phyloP scores from a whole-genome alignment of 2,329 filamentous ascomycete species.

The Stachybotrys chartarum region DNA sequence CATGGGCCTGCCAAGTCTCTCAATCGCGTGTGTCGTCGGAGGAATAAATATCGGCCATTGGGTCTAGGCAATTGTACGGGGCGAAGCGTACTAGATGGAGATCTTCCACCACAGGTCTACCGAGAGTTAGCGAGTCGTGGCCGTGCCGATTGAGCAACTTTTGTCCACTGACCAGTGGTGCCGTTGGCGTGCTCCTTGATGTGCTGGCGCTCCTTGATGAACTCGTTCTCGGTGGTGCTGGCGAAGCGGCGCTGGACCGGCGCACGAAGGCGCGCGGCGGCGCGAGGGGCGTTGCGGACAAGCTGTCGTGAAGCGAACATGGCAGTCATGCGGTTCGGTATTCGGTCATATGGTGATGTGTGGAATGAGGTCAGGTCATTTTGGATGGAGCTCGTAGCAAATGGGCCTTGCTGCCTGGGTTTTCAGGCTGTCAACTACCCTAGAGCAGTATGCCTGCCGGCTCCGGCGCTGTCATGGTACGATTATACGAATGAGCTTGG shows the following conservation, averaged over 20 bases:
- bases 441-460: not conserved
- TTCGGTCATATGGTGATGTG: slow-evolving; percentile 15
- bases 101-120: slow-evolving; percentile 93
- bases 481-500: too few relatives aligned
- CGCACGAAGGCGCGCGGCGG: slow-evolving; percentile 51
- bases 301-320: slow-evolving; percentile 62
- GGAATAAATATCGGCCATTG: not conserved
- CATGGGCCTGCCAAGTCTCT: slow-evolving; percentile 1
- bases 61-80: slow-evolving; percentile 8
- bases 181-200: slow-evolving; percentile 84
- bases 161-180: slow-evolving; percentile 64
- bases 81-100: slow-evolving; percentile 75
- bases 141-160: slow-evolving; percentile 10
- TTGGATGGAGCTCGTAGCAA: slow-evolving; percentile 22
- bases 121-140: slow-evolving; percentile 23
- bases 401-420: slow-evolving; percentile 22
- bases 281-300: slow-evolving; percentile 56
- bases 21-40: not conserved
- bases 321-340: slow-evolving; percentile 20
- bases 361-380: slow-evolving; percentile 26
- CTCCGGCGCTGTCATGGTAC: too few relatives aligned
- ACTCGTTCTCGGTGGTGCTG: slow-evolving; percentile 78
- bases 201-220: slow-evolving; percentile 84
- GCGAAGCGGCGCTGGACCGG: slow-evolving; percentile 65
- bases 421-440: slow-evolving; percentile 14